Evolutionary conservation across 2,329 filamentous ascomycete species (phyloP), one percentile per base, ranked within the genome.

Genomic region (Kalmusia sp.): DNA sequence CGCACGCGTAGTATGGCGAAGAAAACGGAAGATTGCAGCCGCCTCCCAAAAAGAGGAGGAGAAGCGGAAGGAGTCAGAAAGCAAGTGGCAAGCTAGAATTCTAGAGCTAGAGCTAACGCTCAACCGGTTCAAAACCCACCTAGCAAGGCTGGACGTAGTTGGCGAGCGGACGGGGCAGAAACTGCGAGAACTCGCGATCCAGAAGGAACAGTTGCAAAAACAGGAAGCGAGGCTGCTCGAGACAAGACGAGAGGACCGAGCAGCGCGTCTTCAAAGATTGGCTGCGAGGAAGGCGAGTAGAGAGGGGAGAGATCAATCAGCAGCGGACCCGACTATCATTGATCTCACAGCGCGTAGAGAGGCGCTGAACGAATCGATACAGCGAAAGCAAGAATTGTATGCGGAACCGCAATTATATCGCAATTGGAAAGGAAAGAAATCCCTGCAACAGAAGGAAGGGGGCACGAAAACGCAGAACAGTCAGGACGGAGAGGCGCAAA

Each of bases 11-110:
- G 17, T 43, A 33, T 58, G 55, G 55, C 15, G 48, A 7, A 25
- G 39, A n/a, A 51, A 49, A 21, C 51, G 49, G 30, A 48, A 52
- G 49, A 24, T 47, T 12, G 50, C 43, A 2, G 35, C 14, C 15
- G 43, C n/a, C 8, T 8, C 27, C 9, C 6, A 6, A 14, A 19
- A 50, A 15, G 6, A 24, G 2, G 46, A 40, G 40, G 33, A 15
- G 27, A 11, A 25, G n/a, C 41, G 43, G n/a, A 39, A 28, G 17
- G 6, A 34, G 37, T 3, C 49, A n/a, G 27, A 46, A 28, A 8
- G 27, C 2, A 8, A 40, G 17, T 45, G 49, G 46, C 12, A 38
- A 12, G 35, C n/a, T 0, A 41, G 48, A 2, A 17, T 57, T 0
- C 30, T 43, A 7, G 40, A 51, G 22, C 28, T 57, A 25, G 46